These are phyloP conservation scores for Schrenkiella parvula DNA, from an alignment of 345 rosid species.

Conservation along the genomic window DNA sequence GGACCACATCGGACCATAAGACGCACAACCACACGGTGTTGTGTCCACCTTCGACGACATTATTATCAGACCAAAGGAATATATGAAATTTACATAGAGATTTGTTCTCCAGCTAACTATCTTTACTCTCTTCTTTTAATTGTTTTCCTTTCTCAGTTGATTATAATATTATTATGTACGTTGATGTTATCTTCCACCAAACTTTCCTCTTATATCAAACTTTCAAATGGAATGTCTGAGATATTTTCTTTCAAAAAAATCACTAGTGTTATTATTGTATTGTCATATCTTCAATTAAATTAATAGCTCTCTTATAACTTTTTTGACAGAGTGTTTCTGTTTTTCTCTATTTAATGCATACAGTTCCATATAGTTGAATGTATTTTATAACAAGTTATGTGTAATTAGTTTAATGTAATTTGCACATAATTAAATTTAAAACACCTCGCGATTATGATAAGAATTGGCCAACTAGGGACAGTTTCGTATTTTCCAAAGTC, in stretches of 20 bases:
- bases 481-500: neutral
- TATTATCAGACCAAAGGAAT: slow-evolving; percentile 27
- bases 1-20: too few species aligned
- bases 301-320: neutral
- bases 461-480: neutral
- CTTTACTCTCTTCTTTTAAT: neutral
- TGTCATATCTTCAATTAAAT: neutral
- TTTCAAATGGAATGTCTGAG: slow-evolving; percentile 24
- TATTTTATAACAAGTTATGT: too few species aligned
- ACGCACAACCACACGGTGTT: slow-evolving; percentile 17
- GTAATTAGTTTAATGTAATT: too few species aligned
- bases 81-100: slow-evolving; percentile 21
- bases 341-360: neutral
- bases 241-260: neutral
- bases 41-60: slow-evolving; percentile 23
- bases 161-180: neutral
- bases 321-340: neutral
- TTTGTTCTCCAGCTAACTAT: slow-evolving; percentile 15
- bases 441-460: neutral
- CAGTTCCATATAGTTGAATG: too few species aligned
- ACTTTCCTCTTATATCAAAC: slow-evolving; percentile 37
- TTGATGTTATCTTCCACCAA: slow-evolving; percentile 20
- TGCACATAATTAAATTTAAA: neutral
- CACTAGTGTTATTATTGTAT: neutral
- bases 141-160: neutral